phyloP scores from a whole-genome alignment of 306 rosid genomes.

The Crataegus laevigata region DNA sequence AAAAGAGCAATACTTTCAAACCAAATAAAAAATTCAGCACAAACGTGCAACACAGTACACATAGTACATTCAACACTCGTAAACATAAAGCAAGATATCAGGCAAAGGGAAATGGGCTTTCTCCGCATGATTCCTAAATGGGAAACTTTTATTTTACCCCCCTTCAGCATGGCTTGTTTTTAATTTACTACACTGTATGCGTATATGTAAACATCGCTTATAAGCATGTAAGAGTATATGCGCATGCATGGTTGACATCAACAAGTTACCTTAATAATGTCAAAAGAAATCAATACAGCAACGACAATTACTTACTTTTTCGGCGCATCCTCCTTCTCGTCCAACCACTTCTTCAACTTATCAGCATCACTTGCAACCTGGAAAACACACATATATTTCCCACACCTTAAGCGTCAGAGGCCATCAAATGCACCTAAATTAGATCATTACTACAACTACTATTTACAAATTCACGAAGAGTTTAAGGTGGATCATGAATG shows the following conservation, averaged over 20 bases:
- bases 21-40: neutral
- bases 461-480: neutral
- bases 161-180: neutral
- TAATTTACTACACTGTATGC: neutral
- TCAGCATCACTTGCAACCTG: conserved; percentile 59
- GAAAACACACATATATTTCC: conserved; percentile 14
- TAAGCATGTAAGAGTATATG: neutral
- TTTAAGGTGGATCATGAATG: neutral
- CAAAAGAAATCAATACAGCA: neutral
- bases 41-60: neutral
- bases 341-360: conserved; percentile 70
- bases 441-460: neutral
- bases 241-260: neutral
- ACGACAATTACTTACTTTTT: conserved; percentile 47
- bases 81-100: neutral
- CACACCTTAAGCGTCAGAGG: neutral
- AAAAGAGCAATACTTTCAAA: neutral
- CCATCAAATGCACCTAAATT: neutral
- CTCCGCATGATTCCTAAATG: neutral
- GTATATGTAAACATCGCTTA: neutral
- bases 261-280: neutral
- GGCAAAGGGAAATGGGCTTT: neutral
- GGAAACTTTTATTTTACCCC: neutral
- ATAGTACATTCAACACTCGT: neutral
- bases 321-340: conserved; percentile 78